Base-by-base conservation (phyloP, 441 rosid genomes). In the Daphne laureola region DNA sequence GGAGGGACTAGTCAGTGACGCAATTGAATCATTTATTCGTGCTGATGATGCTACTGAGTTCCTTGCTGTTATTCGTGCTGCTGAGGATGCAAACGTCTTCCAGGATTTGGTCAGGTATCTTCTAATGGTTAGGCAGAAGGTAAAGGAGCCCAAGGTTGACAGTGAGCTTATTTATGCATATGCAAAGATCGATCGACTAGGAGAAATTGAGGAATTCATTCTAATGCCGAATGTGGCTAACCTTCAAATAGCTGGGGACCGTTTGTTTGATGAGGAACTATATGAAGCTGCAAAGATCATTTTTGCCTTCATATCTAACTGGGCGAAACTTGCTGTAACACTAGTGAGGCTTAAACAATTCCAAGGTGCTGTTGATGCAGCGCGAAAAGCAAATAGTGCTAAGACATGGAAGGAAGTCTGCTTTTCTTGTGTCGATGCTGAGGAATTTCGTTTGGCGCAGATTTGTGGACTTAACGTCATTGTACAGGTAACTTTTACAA, bases 371-470 rank as follows among this genome's bases (percentile, higher is more conserved):
- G 87, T 81, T 53, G 91, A 84, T 68, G 91, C 91, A 18, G 87
- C 91, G 57, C 70, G 91, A 41, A 84, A 84, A 66, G 91, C 91
- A 25, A 84, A 84, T 69, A 84, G 91, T 57, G 79, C 85, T 7
- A 84, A 84, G 73, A 81, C 91, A 17, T 84, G 91, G 91, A 84
- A 81, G 62, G 85, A 77, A 70, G 85, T 84, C 49, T 84, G 91
- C 73, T 84, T 84, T 84, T 83, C 91, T 21, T 84, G 91, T 70
- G 86, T 84, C 49, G 91, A 84, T 63, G 91, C 85, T 27, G 91
- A 84, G 72, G 91, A 84, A 58, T 84, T 84, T 78, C 85, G 86
- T 43, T 61, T 84, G 71, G 91, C 91, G 47, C 91, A 84, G 60
- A 84, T 84, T 46, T 79, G 91, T 57, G 91, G 91, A 43, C 80